Conservation (phyloP, 2,329 filamentous ascomycete species). For the Polytolypa hystricis region DNA sequence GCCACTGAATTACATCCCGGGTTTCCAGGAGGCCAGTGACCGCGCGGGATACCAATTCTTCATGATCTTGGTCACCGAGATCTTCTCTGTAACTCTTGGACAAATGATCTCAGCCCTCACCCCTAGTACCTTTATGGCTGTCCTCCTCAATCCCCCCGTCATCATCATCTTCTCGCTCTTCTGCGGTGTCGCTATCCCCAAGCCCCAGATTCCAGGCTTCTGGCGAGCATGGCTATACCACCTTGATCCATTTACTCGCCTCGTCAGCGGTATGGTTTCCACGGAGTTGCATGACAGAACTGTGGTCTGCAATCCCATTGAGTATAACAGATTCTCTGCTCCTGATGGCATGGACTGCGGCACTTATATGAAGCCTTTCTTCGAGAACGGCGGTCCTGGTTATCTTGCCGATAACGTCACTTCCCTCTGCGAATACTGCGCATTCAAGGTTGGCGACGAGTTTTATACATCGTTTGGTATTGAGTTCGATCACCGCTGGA, state of each 20-base stretch:
- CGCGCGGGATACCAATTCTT: slow-evolving; percentile 80
- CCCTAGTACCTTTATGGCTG: slow-evolving; percentile 57
- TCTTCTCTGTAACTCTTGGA: slow-evolving; percentile 72
- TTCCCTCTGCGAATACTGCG: slow-evolving; percentile 43
- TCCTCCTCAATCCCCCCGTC: slow-evolving; percentile 63
- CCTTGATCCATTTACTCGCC: slow-evolving; percentile 54
- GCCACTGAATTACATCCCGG: slow-evolving; percentile 74
- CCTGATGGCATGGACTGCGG: slow-evolving; percentile 54
- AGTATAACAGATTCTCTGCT: slow-evolving; percentile 29
- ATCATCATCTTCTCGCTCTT: slow-evolving; percentile 61
- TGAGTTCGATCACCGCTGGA: slow-evolving; percentile 59
- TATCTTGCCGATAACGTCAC: slow-evolving; percentile 38
- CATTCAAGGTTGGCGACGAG: slow-evolving; percentile 67
- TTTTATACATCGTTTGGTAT: slow-evolving; percentile 62
- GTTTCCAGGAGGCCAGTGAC: slow-evolving; percentile 50
- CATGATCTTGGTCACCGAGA: slow-evolving; percentile 69
- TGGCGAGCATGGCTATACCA: slow-evolving; percentile 76
- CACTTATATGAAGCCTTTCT: slow-evolving; percentile 37
- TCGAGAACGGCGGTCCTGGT: slow-evolving; percentile 35
- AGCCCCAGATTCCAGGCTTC: slow-evolving; percentile 52
- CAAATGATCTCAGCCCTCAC: slow-evolving; percentile 69
- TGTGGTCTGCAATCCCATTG: slow-evolving; percentile 23
- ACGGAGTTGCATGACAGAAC: slow-evolving; percentile 22
- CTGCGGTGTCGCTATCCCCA: slow-evolving; percentile 42
- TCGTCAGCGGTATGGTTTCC: slow-evolving; percentile 31